phyloP scores from a whole-genome alignment of 1,284 basidiomycete species.

The Apiotrichum laibachii region DNA sequence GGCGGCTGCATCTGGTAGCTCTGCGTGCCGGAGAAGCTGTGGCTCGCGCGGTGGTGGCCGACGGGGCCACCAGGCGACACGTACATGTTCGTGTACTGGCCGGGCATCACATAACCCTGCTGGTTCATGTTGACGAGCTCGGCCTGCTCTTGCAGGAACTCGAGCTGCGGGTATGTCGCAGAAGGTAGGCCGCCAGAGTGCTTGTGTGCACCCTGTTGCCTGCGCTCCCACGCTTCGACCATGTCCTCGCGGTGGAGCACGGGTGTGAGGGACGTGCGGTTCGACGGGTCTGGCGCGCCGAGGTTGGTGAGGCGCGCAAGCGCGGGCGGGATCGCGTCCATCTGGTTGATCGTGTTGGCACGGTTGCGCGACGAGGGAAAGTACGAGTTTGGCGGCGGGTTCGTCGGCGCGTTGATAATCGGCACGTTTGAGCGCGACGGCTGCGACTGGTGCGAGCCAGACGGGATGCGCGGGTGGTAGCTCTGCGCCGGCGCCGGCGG shows the following conservation, averaged over 20 bases:
- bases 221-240: conserved; percentile 82
- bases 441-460: conserved; percentile 12
- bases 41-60: conserved; percentile 26
- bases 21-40: conserved; percentile 26
- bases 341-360: conserved; percentile 79
- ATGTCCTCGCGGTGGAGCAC: conserved; percentile 86
- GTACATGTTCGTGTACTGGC: conserved; percentile 27
- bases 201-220: conserved; percentile 56
- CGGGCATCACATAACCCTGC: conserved; percentile 43
- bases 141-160: conserved; percentile 86
- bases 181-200: conserved; percentile 34
- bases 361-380: conserved; percentile 63
- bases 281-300: conserved; percentile 69
- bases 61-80: conserved; percentile 4
- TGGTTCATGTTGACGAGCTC: conserved; percentile 63
- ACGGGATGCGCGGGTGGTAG: conserved; percentile 34
- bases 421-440: conserved; percentile 48
- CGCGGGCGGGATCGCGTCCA: conserved; percentile 88
- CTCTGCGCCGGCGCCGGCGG: conserved; percentile 23
- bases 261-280: conserved; percentile 71
- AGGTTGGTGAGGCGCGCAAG: conserved; percentile 82
- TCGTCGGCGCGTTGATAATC: conserved; percentile 49
- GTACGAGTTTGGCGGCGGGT: conserved; percentile 60
- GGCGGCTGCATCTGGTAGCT: conserved; percentile 45
- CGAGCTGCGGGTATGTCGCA: conserved; percentile 78